A percentile compares a stretch with the other conserved stretches of the same genome.
These are phyloP conservation scores for Cucumis cinereus DNA, from an alignment of 306 rosid genomes.

Conservation along the genomic window DNA sequence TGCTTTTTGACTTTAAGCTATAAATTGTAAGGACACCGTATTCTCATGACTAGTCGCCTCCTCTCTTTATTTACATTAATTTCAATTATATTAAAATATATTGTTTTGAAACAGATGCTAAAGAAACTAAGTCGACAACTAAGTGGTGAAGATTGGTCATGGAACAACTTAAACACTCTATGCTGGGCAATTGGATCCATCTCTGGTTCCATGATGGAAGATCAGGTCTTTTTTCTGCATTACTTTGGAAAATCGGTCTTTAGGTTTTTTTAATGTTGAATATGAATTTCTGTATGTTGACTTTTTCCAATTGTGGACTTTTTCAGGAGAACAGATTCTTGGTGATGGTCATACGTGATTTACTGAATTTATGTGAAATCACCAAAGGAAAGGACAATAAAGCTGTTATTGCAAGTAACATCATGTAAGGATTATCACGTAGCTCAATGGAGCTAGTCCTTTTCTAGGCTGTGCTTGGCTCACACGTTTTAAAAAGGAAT, in stretches of 20 bases:
- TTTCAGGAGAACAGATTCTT: conserved; percentile 94
- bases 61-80: background rate
- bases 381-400: conserved; percentile 96
- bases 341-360: conserved; percentile 99
- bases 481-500: background rate
- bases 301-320: conserved; percentile 14
- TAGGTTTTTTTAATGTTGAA: background rate
- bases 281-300: conserved; percentile 1
- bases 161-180: conserved; percentile 94
- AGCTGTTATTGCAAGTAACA: conserved; percentile 98
- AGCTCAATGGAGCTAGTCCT: background rate
- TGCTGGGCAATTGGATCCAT: conserved; percentile 99
- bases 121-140: conserved; percentile 84
- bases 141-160: conserved; percentile 97
- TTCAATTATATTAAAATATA: background rate
- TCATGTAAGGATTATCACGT: conserved; percentile 45
- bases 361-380: conserved; percentile 84
- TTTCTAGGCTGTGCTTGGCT: background rate
- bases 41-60: background rate
- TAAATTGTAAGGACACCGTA: background rate
- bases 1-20: background rate
- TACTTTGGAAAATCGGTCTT: background rate
- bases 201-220: conserved; percentile 98
- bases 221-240: conserved; percentile 48
- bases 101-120: conserved; percentile 52